phyloP scores from a whole-genome alignment of 805 yeast species.

The Metschnikowia reukaufii region DNA sequence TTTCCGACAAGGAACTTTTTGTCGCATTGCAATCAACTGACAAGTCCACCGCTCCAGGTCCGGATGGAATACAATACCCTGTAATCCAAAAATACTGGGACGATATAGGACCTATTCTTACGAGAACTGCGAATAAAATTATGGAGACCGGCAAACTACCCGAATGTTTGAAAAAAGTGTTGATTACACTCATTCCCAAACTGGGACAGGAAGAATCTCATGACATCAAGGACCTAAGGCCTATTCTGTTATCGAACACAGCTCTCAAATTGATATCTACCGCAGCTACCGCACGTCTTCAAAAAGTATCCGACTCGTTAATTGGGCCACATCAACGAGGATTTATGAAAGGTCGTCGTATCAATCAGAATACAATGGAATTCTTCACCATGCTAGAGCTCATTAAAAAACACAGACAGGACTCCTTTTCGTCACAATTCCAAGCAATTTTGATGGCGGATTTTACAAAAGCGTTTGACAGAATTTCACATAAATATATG shows the following conservation, averaged over 20 bases:
- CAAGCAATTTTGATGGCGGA: conserved; percentile 2
- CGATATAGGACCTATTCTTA: neutral
- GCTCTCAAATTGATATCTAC: neutral
- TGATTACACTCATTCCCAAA: neutral
- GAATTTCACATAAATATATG: neutral
- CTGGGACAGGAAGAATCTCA: neutral
- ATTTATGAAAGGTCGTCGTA: neutral
- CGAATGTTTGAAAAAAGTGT: neutral
- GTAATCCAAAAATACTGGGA: neutral
- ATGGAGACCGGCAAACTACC: neutral
- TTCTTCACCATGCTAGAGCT: neutral
- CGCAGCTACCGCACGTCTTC: neutral
- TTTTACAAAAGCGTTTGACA: conserved; percentile 1
- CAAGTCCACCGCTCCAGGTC: neutral
- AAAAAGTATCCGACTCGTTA: neutral
- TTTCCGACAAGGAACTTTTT: neutral
- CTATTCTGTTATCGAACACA: neutral
- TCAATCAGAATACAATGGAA: conserved; percentile 1
- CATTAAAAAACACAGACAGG: neutral
- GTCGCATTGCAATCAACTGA: neutral
- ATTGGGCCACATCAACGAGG: neutral
- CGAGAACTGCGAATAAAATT: conserved; percentile 1
- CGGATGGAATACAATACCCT: neutral
- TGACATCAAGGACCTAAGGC: neutral
- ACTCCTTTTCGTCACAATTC: neutral